Evolutionary conservation across 495 filamentous ascomycete species (phyloP), one percentile per base, ranked within the genome.

Genomic region (Penicillium canariense): DNA sequence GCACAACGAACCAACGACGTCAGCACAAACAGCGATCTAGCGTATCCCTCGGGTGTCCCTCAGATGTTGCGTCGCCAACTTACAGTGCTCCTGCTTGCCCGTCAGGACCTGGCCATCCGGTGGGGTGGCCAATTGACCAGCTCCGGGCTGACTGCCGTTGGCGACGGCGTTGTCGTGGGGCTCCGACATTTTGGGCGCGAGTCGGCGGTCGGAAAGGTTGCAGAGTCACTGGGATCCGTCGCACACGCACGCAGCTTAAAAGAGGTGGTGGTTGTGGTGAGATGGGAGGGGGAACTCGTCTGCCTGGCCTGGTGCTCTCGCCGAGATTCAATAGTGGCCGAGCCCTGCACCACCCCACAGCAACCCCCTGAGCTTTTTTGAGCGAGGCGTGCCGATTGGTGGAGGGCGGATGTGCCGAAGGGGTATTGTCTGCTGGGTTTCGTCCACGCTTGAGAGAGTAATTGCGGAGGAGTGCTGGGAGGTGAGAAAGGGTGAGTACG

Each of bases 21-120:
- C 34, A 48, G 43, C 40, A 20, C n/a, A n/a, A n/a, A n/a, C n/a
- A n/a, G n/a, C 15, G 15, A 39, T 39, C 36, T n/a, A n/a, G n/a
- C 36, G 15, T 39, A 45, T 45, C 12, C 3, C n/a, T 30, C 36
- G 17, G 17, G 11, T 35, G 17, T 44, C 27, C n/a, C 9, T 12
- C 12, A 34, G 20, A 5, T 17, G 43, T 25, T n/a, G 25, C 12
- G 10, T 32, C 15, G 18, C 47, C n/a, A 23, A 46, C 85, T 53
- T 70, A 97, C 92, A 98, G 68, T 98, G 95, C 71, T 98, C 94
- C 81, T 98, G 95, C 73, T 96, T 97, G 52, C 94, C 94, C 2
- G 91, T 96, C 58, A 98, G 73, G 54, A 87, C 77, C 18, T 83
- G 77, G 18, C 76, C 57, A 28, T 48, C 71, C 7, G 76, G 73